Percentiles rank a stretch among this genome's conserved stretches.
Conservation (phyloP, 139 green algal genomes). For the Chlorella sorokiniana region DNA sequence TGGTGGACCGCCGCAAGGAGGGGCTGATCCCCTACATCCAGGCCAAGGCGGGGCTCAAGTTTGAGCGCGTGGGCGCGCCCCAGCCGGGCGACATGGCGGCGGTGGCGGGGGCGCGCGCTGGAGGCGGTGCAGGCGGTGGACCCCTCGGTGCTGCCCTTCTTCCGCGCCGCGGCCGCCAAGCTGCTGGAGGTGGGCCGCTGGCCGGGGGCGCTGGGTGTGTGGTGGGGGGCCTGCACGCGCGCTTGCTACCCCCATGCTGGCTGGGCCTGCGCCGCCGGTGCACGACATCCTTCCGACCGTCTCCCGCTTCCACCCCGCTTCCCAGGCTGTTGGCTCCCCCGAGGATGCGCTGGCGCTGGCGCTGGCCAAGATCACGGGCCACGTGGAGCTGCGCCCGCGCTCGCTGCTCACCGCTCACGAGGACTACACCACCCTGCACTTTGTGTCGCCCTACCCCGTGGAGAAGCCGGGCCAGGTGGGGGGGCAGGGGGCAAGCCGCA, state of each 20-base stretch:
- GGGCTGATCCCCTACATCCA: slow-evolving; percentile 87
- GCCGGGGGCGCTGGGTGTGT: background rate
- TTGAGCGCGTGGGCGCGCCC: slow-evolving; percentile 88
- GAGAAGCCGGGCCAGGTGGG: slow-evolving; percentile 40
- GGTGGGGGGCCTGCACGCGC: background rate
- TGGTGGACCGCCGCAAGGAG: slow-evolving; percentile 82
- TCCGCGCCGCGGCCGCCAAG: slow-evolving; percentile 57
- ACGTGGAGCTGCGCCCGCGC: slow-evolving; percentile 73
- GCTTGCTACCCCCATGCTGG: no score
- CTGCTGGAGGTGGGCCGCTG: slow-evolving; percentile 54
- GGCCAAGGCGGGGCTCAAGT: slow-evolving; percentile 76
- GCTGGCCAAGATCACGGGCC: slow-evolving; percentile 88
- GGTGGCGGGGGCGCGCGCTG: slow-evolving; percentile 72
- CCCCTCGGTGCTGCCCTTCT: slow-evolving; percentile 55
- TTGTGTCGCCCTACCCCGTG: slow-evolving; percentile 31
- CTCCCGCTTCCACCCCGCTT: background rate
- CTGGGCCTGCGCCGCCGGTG: no score
- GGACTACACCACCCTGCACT: slow-evolving; percentile 81
- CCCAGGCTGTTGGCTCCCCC: slow-evolving; percentile 27
- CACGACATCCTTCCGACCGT: no score
- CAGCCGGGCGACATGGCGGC: slow-evolving; percentile 90
- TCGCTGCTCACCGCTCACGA: slow-evolving; percentile 90
- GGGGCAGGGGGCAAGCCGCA: background rate
- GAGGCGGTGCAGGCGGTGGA: slow-evolving; percentile 71
- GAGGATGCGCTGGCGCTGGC: slow-evolving; percentile 83